A percentile compares a stretch with the other conserved stretches of the same genome.
Evolutionary conservation across 75 land plant species (phyloP).

Genomic region (Ceratopteris richardii): DNA sequence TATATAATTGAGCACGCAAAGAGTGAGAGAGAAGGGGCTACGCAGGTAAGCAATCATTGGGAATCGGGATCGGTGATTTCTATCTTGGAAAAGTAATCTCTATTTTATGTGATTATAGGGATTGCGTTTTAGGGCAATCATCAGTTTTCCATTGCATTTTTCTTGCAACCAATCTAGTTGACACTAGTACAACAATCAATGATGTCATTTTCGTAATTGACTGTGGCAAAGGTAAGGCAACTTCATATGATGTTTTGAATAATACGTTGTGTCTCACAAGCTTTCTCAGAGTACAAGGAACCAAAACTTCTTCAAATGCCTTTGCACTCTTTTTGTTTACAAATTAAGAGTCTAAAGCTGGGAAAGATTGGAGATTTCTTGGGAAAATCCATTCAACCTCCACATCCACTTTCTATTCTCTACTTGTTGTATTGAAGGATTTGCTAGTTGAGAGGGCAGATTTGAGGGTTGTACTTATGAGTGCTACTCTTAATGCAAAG

Average conservation of each 20-base stretch:
- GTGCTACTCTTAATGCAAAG: too few species aligned
- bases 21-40: too few species aligned
- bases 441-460: too few species aligned
- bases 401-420: slow-evolving; percentile 68
- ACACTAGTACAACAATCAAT: slow-evolving; percentile 91
- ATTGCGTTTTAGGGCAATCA: too few species aligned
- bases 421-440: too few species aligned
- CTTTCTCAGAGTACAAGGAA: slow-evolving; percentile 71
- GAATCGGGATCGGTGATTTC: too few species aligned
- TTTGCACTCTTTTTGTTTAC: slow-evolving; percentile 79
- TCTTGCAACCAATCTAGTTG: slow-evolving; percentile 95
- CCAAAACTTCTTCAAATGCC: slow-evolving; percentile 88
- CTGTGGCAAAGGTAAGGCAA: slow-evolving; percentile 96
- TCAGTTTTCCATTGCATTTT: slow-evolving; percentile 81
- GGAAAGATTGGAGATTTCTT: slow-evolving; percentile 66
- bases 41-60: too few species aligned
- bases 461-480: too few species aligned
- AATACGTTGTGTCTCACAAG: slow-evolving; percentile 87
- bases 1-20: too few species aligned
- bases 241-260: slow-evolving; percentile 92
- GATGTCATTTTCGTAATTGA: slow-evolving; percentile 95
- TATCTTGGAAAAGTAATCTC: too few species aligned
- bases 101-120: too few species aligned
- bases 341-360: slow-evolving; percentile 74
- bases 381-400: slow-evolving; percentile 72